Evolutionary conservation across 306 rosid species (phyloP), one percentile per base, ranked within the genome.

Genomic region (Begonia peltatifolia): DNA sequence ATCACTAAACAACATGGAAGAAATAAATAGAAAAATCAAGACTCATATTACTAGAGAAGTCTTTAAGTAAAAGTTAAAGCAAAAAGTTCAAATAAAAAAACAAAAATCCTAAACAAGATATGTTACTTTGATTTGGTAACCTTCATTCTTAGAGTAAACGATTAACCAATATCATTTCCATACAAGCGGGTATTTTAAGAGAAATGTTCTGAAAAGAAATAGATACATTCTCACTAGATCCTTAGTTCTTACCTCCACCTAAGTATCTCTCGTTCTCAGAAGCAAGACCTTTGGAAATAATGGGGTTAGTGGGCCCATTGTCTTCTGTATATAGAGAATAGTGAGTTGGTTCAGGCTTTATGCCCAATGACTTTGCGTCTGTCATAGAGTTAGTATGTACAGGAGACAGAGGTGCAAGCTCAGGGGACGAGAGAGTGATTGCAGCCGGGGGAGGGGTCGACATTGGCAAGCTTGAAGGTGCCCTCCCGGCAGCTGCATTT

Each of bases 401-500:
- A 66, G 94, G 94, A 42, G 96, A 92, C 20, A 92, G 84, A 42
- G 93, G 80, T 4, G 87, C 77, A 69, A 83, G 81, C 52, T 92
- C 99, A 16, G 99, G 99, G 5, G 99, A 86, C 58, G 99, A 78
- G 54, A 59, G 52, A 52, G 60, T 79, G 46, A 83, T 67, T 54
- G 94, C 69, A 30, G 93, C 81, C 1, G 99, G 94, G 48, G 99
- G 99, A 58, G 99, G 99, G 52, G 99, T 92, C 6, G 96, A 67
- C 84, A 92, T 55, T 13, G 99, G 99, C 67, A 92, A 47, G 65
- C 87, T 87, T 2, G 99, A 76, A 41, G 96, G 99, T 6, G 99
- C 86, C 83, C 93, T 83, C 65, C 99, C 99, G 36, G 99, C 94
- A 12, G 96, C 89, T 22, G 99, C 94, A 75, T 81, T 92, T 79